These are phyloP conservation scores for Cytospora piceae DNA, from an alignment of 2,329 filamentous ascomycete genomes.

Conservation along the genomic window DNA sequence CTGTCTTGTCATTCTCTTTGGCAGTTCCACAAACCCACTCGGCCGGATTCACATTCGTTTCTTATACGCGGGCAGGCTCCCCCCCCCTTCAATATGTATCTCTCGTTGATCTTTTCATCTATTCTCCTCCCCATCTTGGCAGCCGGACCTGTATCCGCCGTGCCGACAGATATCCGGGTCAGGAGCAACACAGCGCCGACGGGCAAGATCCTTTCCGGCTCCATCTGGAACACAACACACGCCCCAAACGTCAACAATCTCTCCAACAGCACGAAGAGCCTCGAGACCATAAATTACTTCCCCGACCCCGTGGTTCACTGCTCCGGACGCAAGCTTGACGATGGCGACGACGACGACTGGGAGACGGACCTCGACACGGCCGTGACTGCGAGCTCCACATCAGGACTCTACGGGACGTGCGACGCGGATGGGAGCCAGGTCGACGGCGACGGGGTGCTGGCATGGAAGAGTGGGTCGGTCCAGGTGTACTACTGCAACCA, in stretches of 20 bases:
- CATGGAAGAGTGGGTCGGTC: slow-evolving; percentile 28
- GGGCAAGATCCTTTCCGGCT: slow-evolving; percentile 2
- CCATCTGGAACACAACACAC: not conserved
- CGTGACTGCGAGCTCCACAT: slow-evolving; percentile 15
- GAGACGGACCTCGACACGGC: slow-evolving; percentile 7
- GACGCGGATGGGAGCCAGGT: slow-evolving; percentile 22
- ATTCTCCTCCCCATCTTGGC: slow-evolving; percentile 20
- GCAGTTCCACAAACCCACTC: slow-evolving; percentile 26
- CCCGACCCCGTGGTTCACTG: slow-evolving; percentile 26
- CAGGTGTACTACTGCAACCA: slow-evolving; percentile 31
- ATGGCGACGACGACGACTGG: slow-evolving; percentile 10
- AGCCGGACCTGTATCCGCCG: slow-evolving; percentile 6
- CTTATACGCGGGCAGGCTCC: slow-evolving; percentile 24
- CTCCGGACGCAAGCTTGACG: slow-evolving; percentile 22
- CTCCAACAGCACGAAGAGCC: slow-evolving; percentile 10
- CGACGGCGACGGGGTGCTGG: slow-evolving; percentile 25
- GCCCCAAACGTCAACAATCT: slow-evolving; percentile 7
- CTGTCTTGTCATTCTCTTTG: slow-evolving; percentile 21
- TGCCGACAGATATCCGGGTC: slow-evolving; percentile 7
- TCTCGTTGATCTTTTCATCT: slow-evolving; percentile 22
- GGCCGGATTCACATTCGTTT: slow-evolving; percentile 25
- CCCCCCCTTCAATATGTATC: slow-evolving; percentile 23
- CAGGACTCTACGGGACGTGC: slow-evolving; percentile 26
- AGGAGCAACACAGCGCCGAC: not conserved
- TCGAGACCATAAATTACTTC: slow-evolving; percentile 28